Percentiles rank a stretch among this genome's conserved stretches.
Conservation (phyloP, 2,329 filamentous ascomycete genomes). For the Dactylonectria estremocensis region DNA sequence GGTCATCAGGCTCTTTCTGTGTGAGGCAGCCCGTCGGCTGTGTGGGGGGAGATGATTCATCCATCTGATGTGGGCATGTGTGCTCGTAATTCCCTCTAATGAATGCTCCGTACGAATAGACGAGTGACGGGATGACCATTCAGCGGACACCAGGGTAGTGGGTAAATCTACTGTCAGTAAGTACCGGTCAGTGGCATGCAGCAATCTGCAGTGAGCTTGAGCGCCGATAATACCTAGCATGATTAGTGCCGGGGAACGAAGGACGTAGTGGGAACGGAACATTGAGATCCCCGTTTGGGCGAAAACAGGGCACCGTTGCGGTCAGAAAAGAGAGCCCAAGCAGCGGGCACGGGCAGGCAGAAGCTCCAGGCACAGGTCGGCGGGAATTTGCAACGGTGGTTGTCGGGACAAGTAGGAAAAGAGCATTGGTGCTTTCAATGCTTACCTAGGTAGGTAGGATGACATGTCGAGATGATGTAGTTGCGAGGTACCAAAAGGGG, state of each 20-base stretch:
- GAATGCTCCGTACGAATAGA: neutral
- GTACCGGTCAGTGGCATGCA: constrained; percentile 5
- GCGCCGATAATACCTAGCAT: neutral
- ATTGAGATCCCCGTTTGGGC: neutral
- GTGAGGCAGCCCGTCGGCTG: constrained; percentile 9
- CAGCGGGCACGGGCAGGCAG: constrained; percentile 25
- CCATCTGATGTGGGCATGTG: neutral
- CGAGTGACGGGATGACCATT: constrained; percentile 22
- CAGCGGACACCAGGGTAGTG: too few relatives aligned
- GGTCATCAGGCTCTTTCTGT: neutral
- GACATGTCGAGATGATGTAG: constrained; percentile 11
- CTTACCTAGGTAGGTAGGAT: too few relatives aligned
- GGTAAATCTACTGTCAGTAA: neutral
- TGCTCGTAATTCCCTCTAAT: neutral
- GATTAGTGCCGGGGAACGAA: neutral
- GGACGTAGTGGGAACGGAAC: neutral
- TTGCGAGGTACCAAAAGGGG: constrained; percentile 12
- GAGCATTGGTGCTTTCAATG: neutral
- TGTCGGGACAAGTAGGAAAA: constrained; percentile 29
- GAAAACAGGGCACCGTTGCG: neutral
- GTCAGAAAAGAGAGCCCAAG: neutral
- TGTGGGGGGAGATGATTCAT: neutral
- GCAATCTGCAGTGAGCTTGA: neutral
- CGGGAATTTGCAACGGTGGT: neutral
- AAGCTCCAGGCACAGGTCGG: constrained; percentile 8